These are phyloP conservation scores for Moricandia moricandioides DNA, from an alignment of 345 rosid species.

Conservation along the genomic window DNA sequence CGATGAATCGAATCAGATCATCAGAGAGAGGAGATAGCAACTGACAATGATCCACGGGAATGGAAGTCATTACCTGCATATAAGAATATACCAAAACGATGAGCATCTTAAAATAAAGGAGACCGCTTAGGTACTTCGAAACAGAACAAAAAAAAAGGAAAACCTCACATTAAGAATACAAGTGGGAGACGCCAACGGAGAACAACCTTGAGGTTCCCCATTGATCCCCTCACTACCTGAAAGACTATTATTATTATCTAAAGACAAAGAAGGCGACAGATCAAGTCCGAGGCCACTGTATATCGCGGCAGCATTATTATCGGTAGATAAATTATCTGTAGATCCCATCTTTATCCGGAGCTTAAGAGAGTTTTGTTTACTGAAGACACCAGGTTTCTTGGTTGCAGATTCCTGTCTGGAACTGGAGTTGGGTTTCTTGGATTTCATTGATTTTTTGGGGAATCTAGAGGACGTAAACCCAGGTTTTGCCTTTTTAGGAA, in stretches of 20 bases:
- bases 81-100: slow-evolving; percentile 36
- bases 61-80: slow-evolving; percentile 77
- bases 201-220: slow-evolving; percentile 49
- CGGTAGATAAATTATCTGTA: slow-evolving; percentile 63
- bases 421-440: slow-evolving; percentile 40
- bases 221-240: slow-evolving; percentile 76
- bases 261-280: slow-evolving; percentile 77
- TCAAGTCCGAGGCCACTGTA: slow-evolving; percentile 96
- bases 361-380: slow-evolving; percentile 66
- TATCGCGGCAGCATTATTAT: slow-evolving; percentile 76
- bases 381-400: slow-evolving; percentile 46
- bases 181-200: slow-evolving; percentile 57
- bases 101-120: slow-evolving; percentile 27
- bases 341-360: slow-evolving; percentile 78
- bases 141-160: slow-evolving; percentile 18
- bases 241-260: slow-evolving; percentile 67
- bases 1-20: slow-evolving; percentile 45
- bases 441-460: slow-evolving; percentile 47
- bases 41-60: slow-evolving; percentile 46
- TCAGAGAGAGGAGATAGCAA: slow-evolving; percentile 78
- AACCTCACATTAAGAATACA: slow-evolving; percentile 61
- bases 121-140: slow-evolving; percentile 15
- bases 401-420: slow-evolving; percentile 42
- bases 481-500: slow-evolving; percentile 43
- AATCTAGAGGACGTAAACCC: slow-evolving; percentile 43